A percentile compares a stretch with the other conserved stretches of the same genome.
These are phyloP conservation scores for Scedosporium boydii DNA, from an alignment of 2,329 filamentous ascomycete species.

Conservation along the genomic window DNA sequence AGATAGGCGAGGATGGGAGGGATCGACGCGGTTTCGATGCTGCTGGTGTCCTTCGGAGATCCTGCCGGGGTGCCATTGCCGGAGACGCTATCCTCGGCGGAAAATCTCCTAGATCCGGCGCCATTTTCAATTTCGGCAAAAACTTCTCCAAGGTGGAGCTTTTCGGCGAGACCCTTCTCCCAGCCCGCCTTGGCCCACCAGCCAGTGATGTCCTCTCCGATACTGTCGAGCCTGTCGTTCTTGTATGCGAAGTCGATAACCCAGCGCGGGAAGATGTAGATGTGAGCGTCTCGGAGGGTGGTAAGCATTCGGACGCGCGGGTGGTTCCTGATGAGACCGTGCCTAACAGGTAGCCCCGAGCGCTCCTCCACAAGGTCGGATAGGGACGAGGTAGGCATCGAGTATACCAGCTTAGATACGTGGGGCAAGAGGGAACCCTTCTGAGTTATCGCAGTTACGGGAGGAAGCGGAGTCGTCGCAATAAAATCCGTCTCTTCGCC, in stretches of 20 bases:
- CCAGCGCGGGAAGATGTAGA: slow-evolving; percentile 93
- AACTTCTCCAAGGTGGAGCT: slow-evolving; percentile 43
- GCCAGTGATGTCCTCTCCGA: slow-evolving; percentile 84
- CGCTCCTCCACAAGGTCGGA: slow-evolving; percentile 74
- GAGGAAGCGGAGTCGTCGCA: slow-evolving; percentile 60
- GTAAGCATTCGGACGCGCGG: slow-evolving; percentile 71
- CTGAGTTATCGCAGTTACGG: slow-evolving; percentile 40
- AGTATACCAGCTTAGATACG: slow-evolving; percentile 72
- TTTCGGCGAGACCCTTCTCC: slow-evolving; percentile 72
- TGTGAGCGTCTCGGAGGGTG: slow-evolving; percentile 80
- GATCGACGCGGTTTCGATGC: slow-evolving; percentile 24
- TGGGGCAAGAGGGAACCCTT: slow-evolving; percentile 56
- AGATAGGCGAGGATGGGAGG: slow-evolving; percentile 77
- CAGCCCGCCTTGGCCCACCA: slow-evolving; percentile 95
- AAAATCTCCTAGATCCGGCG: background rate
- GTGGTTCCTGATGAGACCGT: slow-evolving; percentile 65
- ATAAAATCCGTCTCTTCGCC: slow-evolving; percentile 91
- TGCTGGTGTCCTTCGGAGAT: background rate
- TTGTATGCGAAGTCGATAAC: slow-evolving; percentile 71
- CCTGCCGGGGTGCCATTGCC: slow-evolving; percentile 7
- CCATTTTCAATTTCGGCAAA: slow-evolving; percentile 6
- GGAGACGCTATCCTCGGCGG: slow-evolving; percentile 2
- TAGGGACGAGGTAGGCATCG: slow-evolving; percentile 79
- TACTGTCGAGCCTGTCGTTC: slow-evolving; percentile 76
- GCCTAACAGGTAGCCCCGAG: slow-evolving; percentile 63